Evolutionary conservation across 352 stramenopile species (phyloP).

Genomic region (Phytophthora uliginosa): DNA sequence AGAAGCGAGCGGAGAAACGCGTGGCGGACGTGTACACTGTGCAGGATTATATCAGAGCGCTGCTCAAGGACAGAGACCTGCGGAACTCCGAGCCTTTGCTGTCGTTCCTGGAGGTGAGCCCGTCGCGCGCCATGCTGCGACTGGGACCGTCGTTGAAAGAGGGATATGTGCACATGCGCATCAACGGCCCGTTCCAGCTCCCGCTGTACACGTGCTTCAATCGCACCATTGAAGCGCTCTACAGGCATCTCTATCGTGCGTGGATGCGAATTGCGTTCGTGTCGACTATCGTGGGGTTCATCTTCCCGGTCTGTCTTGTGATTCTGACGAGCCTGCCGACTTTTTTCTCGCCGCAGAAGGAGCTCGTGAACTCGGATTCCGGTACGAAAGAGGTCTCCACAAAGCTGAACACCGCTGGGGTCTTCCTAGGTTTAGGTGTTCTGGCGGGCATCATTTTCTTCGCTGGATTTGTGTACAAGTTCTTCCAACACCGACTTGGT

Average conservation of each 20-base stretch:
- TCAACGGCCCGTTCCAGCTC: slow-evolving; percentile 88
- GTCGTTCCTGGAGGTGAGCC: slow-evolving; percentile 85
- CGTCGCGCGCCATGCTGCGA: slow-evolving; percentile 76
- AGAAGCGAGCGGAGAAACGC: slow-evolving; percentile 84
- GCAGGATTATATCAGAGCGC: slow-evolving; percentile 75
- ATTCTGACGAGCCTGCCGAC: slow-evolving; percentile 76
- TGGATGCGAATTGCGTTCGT: slow-evolving; percentile 91
- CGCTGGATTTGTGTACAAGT: slow-evolving; percentile 89
- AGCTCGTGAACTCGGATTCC: slow-evolving; percentile 51
- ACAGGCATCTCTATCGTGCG: slow-evolving; percentile 87
- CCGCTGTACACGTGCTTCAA: slow-evolving; percentile 90
- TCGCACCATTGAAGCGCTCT: slow-evolving; percentile 83
- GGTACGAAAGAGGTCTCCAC: slow-evolving; percentile 55
- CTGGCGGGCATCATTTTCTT: slow-evolving; percentile 70
- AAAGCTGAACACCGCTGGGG: slow-evolving; percentile 55
- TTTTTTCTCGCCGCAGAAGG: slow-evolving; percentile 75
- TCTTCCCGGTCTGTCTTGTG: slow-evolving; percentile 80
- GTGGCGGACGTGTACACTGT: slow-evolving; percentile 76
- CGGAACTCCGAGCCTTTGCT: slow-evolving; percentile 83
- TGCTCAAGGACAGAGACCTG: slow-evolving; percentile 73
- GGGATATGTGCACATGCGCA: slow-evolving; percentile 92
- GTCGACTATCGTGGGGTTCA: slow-evolving; percentile 84
- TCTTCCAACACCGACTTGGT: slow-evolving; percentile 88
- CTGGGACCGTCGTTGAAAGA: slow-evolving; percentile 87
- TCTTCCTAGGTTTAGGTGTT: slow-evolving; percentile 68